Evolutionary conservation across 495 filamentous ascomycete species (phyloP).

Genomic region (Oleoguttula mirabilis): DNA sequence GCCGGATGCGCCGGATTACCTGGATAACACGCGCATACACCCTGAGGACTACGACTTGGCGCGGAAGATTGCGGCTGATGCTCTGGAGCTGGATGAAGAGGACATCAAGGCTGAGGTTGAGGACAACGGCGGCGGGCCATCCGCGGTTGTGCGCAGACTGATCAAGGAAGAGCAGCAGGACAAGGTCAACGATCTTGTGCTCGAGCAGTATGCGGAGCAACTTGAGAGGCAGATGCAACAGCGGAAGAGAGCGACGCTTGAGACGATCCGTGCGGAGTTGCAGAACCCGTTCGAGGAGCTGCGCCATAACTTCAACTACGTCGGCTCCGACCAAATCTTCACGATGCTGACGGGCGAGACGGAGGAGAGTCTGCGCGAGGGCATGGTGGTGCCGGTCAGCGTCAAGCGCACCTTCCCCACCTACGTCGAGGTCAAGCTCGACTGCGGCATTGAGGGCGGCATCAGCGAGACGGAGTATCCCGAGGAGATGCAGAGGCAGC

Average conservation of each 20-base stretch:
- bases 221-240: constrained; percentile 85
- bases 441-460: constrained; percentile 85
- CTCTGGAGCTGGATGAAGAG: constrained; percentile 89
- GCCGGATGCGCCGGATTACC: constrained; percentile 66
- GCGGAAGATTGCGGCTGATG: constrained; percentile 96
- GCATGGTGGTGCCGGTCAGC: constrained; percentile 83
- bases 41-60: constrained; percentile 97
- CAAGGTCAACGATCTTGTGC: constrained; percentile 86
- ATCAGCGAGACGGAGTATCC: constrained; percentile 63
- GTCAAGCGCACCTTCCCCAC: constrained; percentile 81
- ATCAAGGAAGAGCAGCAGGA: constrained; percentile 85
- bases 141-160: constrained; percentile 82
- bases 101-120: constrained; percentile 90
- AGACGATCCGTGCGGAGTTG: constrained; percentile 89
- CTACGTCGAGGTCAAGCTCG: constrained; percentile 82
- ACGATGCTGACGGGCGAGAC: constrained; percentile 96
- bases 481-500: constrained; percentile 42
- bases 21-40: constrained; percentile 93
- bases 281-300: constrained; percentile 89
- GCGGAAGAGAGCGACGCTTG: constrained; percentile 87
- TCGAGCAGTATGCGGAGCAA: constrained; percentile 95
- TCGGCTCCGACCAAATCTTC: constrained; percentile 74
- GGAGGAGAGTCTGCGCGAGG: constrained; percentile 61
- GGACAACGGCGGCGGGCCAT: constrained; percentile 55
- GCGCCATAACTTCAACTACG: constrained; percentile 60